Percentiles rank a stretch among this genome's conserved stretches.
Conservation (phyloP, 2,329 filamentous ascomycete genomes). For the Fusarium sp. region DNA sequence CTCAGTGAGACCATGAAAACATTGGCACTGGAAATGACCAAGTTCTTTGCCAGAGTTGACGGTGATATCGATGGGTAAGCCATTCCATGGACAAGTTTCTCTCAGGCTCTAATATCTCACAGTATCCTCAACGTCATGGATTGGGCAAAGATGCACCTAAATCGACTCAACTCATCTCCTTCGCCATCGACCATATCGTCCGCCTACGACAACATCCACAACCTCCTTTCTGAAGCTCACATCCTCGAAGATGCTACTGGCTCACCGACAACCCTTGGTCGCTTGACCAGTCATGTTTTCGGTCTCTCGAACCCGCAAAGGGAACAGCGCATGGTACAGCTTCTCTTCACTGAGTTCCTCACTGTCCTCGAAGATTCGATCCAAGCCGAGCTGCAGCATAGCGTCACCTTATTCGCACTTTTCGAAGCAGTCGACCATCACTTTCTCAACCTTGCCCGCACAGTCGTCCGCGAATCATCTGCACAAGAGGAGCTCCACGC, state of each 20-base stretch:
- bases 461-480: conserved; percentile 84
- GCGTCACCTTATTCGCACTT: conserved; percentile 83
- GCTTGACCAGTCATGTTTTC: conserved; percentile 76
- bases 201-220: conserved; percentile 86
- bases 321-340: conserved; percentile 81
- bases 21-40: conserved; percentile 85
- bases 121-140: conserved; percentile 95
- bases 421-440: conserved; percentile 92
- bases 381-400: conserved; percentile 82
- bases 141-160: conserved; percentile 89
- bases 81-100: neutral
- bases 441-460: conserved; percentile 87
- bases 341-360: conserved; percentile 87
- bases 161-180: conserved; percentile 71
- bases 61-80: conserved; percentile 85
- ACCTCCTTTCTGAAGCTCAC: conserved; percentile 73
- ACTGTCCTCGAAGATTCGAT: conserved; percentile 90
- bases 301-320: conserved; percentile 84
- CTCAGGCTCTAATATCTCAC: conserved; percentile 25
- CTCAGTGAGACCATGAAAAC: conserved; percentile 87
- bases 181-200: conserved; percentile 69
- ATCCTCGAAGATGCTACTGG: conserved; percentile 66
- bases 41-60: conserved; percentile 93
- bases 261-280: conserved; percentile 74
- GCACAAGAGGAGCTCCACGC: conserved; percentile 83